These are phyloP conservation scores for Talaromyces amestolkiae DNA, from an alignment of 2,329 filamentous ascomycete species.

Conservation along the genomic window DNA sequence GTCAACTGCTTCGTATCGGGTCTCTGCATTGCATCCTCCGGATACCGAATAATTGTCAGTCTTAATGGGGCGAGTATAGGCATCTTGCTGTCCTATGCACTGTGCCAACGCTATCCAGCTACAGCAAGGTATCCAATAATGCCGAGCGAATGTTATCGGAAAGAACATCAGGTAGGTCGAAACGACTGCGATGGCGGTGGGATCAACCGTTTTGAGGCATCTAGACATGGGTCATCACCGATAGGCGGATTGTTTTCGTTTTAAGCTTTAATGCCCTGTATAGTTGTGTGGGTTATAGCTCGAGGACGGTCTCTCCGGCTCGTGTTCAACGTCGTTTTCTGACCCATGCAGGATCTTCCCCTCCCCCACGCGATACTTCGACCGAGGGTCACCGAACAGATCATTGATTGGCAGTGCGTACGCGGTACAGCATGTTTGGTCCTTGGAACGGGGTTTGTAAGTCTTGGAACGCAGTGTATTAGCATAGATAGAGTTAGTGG, in stretches of 20 bases:
- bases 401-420: not conserved
- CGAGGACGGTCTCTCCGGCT: not conserved
- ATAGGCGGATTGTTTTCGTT: not conserved
- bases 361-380: not conserved
- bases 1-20: not conserved
- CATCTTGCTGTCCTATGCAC: not conserved
- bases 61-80: not conserved
- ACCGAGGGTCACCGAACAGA: not conserved
- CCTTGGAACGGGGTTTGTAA: not conserved
- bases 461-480: not conserved
- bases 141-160: not conserved
- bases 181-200: not conserved
- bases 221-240: not conserved
- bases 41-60: not conserved
- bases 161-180: not conserved
- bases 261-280: conserved; percentile 2
- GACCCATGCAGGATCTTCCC: not conserved
- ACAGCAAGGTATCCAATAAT: not conserved
- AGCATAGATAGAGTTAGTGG: not conserved
- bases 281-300: conserved; percentile 3
- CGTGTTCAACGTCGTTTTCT: not conserved
- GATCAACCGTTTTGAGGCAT: not conserved
- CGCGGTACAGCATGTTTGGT: not conserved
- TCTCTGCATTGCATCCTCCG: not conserved
- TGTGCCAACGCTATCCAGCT: conserved; percentile 4